Evolutionary conservation across 768 basidiomycete genomes (phyloP).

Genomic region (Hydnomerulius pinastri): DNA sequence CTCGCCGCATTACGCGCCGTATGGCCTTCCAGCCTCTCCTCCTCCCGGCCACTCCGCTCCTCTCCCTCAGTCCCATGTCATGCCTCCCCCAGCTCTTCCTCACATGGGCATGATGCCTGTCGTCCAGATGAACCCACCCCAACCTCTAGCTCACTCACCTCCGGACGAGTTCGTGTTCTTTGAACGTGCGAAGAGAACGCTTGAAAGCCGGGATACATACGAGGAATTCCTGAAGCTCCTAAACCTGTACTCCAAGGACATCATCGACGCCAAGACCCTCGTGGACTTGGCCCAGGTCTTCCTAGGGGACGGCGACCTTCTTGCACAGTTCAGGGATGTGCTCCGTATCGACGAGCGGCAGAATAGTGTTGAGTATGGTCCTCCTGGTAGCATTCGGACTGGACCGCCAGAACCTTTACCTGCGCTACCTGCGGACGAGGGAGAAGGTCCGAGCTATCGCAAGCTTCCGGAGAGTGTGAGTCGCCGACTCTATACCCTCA

Average conservation of each 20-base stretch:
- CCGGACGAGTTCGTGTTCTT: constrained; percentile 90
- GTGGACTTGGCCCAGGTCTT: constrained; percentile 81
- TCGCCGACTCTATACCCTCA: constrained; percentile 22
- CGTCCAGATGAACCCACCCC: constrained; percentile 23
- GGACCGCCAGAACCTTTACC: constrained; percentile 76
- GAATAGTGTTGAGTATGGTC: constrained; percentile 64
- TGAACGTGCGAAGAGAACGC: constrained; percentile 82
- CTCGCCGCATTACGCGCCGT: constrained; percentile 45
- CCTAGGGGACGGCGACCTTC: constrained; percentile 78
- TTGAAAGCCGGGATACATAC: constrained; percentile 76
- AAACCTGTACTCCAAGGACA: constrained; percentile 86
- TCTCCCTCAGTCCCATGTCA: constrained; percentile 26
- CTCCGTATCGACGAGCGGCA: constrained; percentile 76
- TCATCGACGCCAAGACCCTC: constrained; percentile 84
- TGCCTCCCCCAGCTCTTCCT: constrained; percentile 29
- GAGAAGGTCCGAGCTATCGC: constrained; percentile 93
- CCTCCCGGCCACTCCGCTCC: constrained; percentile 32
- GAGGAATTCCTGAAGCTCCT: constrained; percentile 96
- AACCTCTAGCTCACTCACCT: constrained; percentile 37
- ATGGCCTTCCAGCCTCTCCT: constrained; percentile 44
- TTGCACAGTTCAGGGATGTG: constrained; percentile 83
- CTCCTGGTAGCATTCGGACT: constrained; percentile 76
- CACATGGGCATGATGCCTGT: constrained; percentile 28
- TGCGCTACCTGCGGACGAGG: constrained; percentile 79
- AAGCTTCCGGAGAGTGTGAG: constrained; percentile 85